Evolutionary conservation across 1,284 basidiomycete species (phyloP).

Genomic region (Apiotrichum gamsii): DNA sequence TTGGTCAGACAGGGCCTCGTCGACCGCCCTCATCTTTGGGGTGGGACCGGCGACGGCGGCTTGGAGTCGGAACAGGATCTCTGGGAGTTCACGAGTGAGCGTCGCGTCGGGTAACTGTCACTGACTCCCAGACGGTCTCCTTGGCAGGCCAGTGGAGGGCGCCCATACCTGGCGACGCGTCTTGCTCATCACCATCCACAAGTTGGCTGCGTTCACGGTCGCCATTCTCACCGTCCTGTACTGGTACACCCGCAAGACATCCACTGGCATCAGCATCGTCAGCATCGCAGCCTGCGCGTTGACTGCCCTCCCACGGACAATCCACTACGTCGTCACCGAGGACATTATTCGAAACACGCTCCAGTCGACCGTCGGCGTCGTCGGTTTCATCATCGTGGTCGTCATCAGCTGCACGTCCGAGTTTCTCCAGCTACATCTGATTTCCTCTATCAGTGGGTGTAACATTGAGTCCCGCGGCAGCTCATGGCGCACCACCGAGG

Average conservation of each 20-base stretch:
- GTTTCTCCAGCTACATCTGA: not conserved
- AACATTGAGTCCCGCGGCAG: not conserved
- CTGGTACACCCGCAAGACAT: constrained; percentile 1
- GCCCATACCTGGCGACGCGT: not conserved
- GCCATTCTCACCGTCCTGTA: not conserved
- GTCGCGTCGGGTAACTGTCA: too few relatives aligned
- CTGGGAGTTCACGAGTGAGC: not conserved
- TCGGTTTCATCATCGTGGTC: not conserved
- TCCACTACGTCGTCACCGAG: not conserved
- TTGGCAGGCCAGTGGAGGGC: not conserved
- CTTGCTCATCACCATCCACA: not conserved
- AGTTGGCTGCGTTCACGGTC: too few relatives aligned
- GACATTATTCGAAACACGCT: not conserved
- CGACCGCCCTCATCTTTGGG: too few relatives aligned
- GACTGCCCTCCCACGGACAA: not conserved
- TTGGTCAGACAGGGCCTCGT: too few relatives aligned
- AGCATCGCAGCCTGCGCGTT: not conserved
- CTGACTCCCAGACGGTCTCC: not conserved
- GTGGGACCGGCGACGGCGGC: too few relatives aligned
- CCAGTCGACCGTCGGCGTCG: not conserved
- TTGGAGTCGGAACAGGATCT: too few relatives aligned
- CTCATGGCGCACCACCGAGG: not conserved
- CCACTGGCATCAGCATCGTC: not conserved
- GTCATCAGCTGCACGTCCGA: not conserved
- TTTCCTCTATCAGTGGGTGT: not conserved